phyloP scores from a whole-genome alignment of 2,329 filamentous ascomycete genomes.

The Bimuria novae-zelandiae region DNA sequence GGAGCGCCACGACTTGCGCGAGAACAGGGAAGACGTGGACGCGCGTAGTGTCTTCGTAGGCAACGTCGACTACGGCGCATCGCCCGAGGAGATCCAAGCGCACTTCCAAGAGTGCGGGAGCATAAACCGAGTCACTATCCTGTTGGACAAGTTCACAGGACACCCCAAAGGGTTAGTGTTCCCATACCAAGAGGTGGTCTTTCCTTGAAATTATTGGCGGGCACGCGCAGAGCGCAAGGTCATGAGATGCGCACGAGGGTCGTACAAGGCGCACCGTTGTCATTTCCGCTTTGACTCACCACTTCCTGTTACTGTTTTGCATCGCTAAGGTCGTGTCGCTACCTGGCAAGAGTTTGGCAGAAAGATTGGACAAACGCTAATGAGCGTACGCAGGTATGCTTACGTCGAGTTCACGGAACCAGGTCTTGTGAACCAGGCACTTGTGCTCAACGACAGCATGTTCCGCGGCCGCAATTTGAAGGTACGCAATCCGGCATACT shows the following conservation, averaged over 20 bases:
- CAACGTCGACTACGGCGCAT: slow-evolving; percentile 97
- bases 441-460: slow-evolving; percentile 94
- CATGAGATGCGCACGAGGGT: slow-evolving; percentile 7
- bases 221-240: not conserved
- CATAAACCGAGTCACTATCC: slow-evolving; percentile 97
- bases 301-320: slow-evolving; percentile 11
- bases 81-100: slow-evolving; percentile 95
- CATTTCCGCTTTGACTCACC: not conserved
- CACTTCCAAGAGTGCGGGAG: slow-evolving; percentile 97
- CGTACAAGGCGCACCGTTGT: slow-evolving; percentile 3
- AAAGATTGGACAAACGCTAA: slow-evolving; percentile 58
- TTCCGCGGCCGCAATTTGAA: slow-evolving; percentile 96
- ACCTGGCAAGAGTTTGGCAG: slow-evolving; percentile 61
- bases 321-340: slow-evolving; percentile 49
- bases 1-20: slow-evolving; percentile 78
- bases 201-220: slow-evolving; percentile 31
- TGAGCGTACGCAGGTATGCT: slow-evolving; percentile 74
- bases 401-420: slow-evolving; percentile 99
- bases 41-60: slow-evolving; percentile 96
- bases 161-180: slow-evolving; percentile 93
- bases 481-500: slow-evolving; percentile 56
- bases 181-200: slow-evolving; percentile 44
- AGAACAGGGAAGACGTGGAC: slow-evolving; percentile 96
- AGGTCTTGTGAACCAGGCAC: slow-evolving; percentile 85
- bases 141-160: slow-evolving; percentile 97